Percentiles rank a stretch among this genome's conserved stretches.
These are phyloP conservation scores for Tylopilus sp. DNA, from an alignment of 1,284 basidiomycete genomes.

Conservation along the genomic window DNA sequence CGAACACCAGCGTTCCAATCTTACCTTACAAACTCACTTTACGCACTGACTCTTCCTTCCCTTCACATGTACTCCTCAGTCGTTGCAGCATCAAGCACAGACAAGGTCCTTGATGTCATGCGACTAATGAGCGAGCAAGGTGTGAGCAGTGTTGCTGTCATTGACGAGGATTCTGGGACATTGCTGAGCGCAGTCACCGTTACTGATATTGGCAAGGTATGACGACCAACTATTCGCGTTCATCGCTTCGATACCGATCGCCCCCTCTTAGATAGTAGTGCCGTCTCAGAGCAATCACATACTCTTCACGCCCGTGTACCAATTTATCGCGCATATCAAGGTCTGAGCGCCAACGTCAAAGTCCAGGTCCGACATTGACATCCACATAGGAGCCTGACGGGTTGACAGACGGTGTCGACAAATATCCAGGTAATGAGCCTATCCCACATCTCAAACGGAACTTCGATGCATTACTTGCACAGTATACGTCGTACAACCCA, in stretches of 20 bases:
- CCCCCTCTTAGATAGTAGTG: slow-evolving; percentile 55
- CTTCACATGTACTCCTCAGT: slow-evolving; percentile 61
- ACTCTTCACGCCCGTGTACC: slow-evolving; percentile 58
- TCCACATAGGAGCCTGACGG: slow-evolving; percentile 59
- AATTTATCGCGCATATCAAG: slow-evolving; percentile 70
- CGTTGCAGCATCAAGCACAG: slow-evolving; percentile 54
- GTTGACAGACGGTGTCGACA: slow-evolving; percentile 68
- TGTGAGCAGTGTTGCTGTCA: slow-evolving; percentile 73
- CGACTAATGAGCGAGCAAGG: slow-evolving; percentile 76
- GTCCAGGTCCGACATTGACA: not conserved
- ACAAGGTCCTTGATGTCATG: slow-evolving; percentile 73
- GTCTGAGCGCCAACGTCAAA: slow-evolving; percentile 33
- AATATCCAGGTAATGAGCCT: slow-evolving; percentile 58
- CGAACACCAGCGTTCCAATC: slow-evolving; percentile 47
- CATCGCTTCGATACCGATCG: not conserved
- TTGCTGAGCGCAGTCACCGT: slow-evolving; percentile 75
- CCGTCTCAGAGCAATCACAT: slow-evolving; percentile 75
- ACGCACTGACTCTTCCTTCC: slow-evolving; percentile 60
- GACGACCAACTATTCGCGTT: not conserved
- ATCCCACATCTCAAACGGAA: not conserved
- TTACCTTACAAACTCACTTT: slow-evolving; percentile 58
- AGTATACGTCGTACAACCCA: slow-evolving; percentile 72
- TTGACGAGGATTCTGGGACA: slow-evolving; percentile 57
- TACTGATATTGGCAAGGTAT: slow-evolving; percentile 71
- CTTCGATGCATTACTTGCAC: slow-evolving; percentile 1